Evolutionary conservation across 805 yeast species (phyloP), one percentile per base, ranked within the genome.

Genomic region (Jamesozyma gamospora): DNA sequence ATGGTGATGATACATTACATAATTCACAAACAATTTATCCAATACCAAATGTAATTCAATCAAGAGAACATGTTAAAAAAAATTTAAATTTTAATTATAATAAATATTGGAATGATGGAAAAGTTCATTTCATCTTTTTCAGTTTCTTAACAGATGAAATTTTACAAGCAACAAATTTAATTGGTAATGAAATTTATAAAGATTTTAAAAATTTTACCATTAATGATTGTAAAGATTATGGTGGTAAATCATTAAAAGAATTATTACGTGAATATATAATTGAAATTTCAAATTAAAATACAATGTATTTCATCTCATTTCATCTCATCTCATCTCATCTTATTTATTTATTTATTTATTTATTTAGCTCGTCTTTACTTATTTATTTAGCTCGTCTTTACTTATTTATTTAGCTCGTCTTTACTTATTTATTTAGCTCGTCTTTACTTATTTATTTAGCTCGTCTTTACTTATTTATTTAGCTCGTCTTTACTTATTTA

Each of bases 1-100:
- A 78, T 45, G 98, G 98, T 17, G 98, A 92, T 56, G 97, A 83
- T 65, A 70, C 86, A 29, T 50, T 77, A 41, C 88, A 82, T 62
- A 65, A 63, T 42, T 71, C 83, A 1, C 71, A 81, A 35, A 64
- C 65, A 0, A 64, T 70, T 41, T 79, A 71, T 56, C 72, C 69
- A 7, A 67, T 86, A 3, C 96, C 97, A 9, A 88, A 86, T 51
- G 94, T 84, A 11, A 75, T 90, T 21, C 81, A 75, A 48, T 41
- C 73, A 56, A 50, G 44, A 45, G 48, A 55, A 15, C 8, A 49
- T 16, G 11, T 29, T 4, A 17, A 42, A 10, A 45, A 49, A 4
- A 24, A 11, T 4, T 6, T 21, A 21, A 21, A 21, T 21, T 21
- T 5, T 21, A 14, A 28, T 9, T 6, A 8, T 8, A 21, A 21